Base-by-base conservation (phyloP, 768 basidiomycete genomes). In the Nevesoporus exiguus region DNA sequence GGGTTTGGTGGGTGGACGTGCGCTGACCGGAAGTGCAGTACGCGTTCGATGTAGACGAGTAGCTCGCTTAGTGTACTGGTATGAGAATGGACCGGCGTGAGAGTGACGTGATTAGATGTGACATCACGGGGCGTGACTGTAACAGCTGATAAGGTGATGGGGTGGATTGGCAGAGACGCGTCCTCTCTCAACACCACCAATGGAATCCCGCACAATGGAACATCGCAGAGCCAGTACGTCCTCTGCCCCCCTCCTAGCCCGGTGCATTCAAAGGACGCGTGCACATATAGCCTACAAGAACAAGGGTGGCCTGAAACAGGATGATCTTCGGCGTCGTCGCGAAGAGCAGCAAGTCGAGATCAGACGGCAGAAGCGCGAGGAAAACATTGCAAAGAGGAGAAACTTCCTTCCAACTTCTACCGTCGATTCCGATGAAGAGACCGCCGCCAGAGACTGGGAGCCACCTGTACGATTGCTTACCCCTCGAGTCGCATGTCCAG, bases 281-380 rank as follows among this genome's bases (percentile, higher is more conserved):
- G 55, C 65, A 60, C 66, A 55, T 58, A 36, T 65, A 93, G 91
- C 84, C 66, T 95, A 90, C 79, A 96, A 96, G 80, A 88, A 83
- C 73, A 94, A 93, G 73, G 88, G 89, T 58, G 86, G 82, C 61
- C 77, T 94, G 60, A 94, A 93, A 72, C 86, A 85, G 64, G 93
- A 96, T 56, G 93, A 98, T 71, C 88, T 98, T 63, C 85, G 96
- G 64, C 88, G 94, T 74, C 87, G 96, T 71, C 86, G 97, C 55
- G 97, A 98, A 72, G 95, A 99, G 71, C 93, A 96, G 70, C 95
- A 98, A 68, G 97, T 99, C 53, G 97, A 98, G 80, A 98, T 99
- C 79, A 83, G 97, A 69, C 83, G 93, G 68, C 93, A 96, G 77
- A 98, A 98, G 77, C 82, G 97, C 63, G 97, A 99, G 71, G 97